These are phyloP conservation scores for Saturnispora gosingensis DNA, from an alignment of 805 yeast genomes.

Conservation along the genomic window DNA sequence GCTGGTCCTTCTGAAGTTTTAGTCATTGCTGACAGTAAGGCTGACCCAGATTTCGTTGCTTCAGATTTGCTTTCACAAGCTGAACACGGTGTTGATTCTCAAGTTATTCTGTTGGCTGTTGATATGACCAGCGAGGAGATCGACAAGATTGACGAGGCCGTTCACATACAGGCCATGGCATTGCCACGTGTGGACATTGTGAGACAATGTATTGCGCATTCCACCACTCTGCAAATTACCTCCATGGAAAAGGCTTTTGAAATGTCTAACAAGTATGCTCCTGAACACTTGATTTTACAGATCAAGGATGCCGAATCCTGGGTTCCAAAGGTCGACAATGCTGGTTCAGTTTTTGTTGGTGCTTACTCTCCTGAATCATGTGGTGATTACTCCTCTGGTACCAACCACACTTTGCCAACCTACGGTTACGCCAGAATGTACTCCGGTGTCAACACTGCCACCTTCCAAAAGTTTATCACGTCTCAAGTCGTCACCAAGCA, in stretches of 20 bases:
- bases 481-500: constrained; percentile 81
- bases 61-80: constrained; percentile 94
- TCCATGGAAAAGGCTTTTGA: constrained; percentile 71
- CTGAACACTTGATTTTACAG: constrained; percentile 94
- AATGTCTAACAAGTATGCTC: constrained; percentile 89
- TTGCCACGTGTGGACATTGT: constrained; percentile 92
- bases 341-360: constrained; percentile 96
- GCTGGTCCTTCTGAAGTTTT: constrained; percentile 99
- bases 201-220: constrained; percentile 85
- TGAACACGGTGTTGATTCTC: constrained; percentile 98
- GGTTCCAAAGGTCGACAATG: constrained; percentile 73
- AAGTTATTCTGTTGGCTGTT: constrained; percentile 85
- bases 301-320: constrained; percentile 66
- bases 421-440: constrained; percentile 97
- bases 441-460: constrained; percentile 93
- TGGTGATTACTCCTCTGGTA: constrained; percentile 97
- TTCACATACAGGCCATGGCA: constrained; percentile 69
- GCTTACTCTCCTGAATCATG: constrained; percentile 95
- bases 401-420: constrained; percentile 97
- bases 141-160: constrained; percentile 67
- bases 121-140: constrained; percentile 53
- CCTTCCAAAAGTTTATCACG: constrained; percentile 92
- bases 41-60: constrained; percentile 97
- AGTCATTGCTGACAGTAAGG: constrained; percentile 81
- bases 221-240: constrained; percentile 65